phyloP scores from a whole-genome alignment of 495 filamentous ascomycete species.

The Aspergillus heteromorphus region DNA sequence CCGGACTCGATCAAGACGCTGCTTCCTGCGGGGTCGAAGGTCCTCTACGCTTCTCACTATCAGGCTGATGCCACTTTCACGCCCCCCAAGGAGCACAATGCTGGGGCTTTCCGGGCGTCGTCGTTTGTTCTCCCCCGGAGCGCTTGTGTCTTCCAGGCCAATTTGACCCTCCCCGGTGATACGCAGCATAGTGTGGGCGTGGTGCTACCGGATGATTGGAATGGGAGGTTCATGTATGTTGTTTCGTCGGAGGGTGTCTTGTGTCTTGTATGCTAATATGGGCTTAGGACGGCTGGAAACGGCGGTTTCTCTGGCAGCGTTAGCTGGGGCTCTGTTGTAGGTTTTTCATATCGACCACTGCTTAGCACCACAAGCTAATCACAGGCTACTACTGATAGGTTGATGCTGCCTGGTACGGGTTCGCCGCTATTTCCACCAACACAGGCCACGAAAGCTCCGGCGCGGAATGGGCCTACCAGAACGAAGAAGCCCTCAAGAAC shows the following conservation, averaged over 20 bases:
- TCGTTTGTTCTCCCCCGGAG: not conserved
- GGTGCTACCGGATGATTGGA: not conserved
- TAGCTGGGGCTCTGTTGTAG: not conserved
- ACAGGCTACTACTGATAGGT: not conserved
- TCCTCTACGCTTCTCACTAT: not conserved
- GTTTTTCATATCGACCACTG: not conserved
- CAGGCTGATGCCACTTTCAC: not conserved
- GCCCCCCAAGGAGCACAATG: not conserved
- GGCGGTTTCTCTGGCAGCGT: not conserved
- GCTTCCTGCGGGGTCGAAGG: not conserved
- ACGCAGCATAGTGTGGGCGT: not conserved
- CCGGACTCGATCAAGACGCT: not conserved
- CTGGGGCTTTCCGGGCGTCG: not conserved
- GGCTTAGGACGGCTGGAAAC: not conserved
- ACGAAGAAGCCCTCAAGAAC: conserved; percentile 28
- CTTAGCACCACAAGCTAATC: not conserved
- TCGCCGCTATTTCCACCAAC: conserved; percentile 49
- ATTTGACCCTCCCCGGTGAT: not conserved
- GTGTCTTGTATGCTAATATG: not conserved
- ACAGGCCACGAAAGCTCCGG: conserved; percentile 46
- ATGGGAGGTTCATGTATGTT: not conserved
- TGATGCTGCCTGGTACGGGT: conserved; percentile 32
- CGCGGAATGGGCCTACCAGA: conserved; percentile 40
- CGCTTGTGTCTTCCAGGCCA: not conserved
- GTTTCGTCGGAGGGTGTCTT: not conserved